Percentiles rank a stretch among this genome's conserved stretches.
phyloP scores from a whole-genome alignment of 192 early-diverging fungal genomes.

The Backusella liffmaniae region DNA sequence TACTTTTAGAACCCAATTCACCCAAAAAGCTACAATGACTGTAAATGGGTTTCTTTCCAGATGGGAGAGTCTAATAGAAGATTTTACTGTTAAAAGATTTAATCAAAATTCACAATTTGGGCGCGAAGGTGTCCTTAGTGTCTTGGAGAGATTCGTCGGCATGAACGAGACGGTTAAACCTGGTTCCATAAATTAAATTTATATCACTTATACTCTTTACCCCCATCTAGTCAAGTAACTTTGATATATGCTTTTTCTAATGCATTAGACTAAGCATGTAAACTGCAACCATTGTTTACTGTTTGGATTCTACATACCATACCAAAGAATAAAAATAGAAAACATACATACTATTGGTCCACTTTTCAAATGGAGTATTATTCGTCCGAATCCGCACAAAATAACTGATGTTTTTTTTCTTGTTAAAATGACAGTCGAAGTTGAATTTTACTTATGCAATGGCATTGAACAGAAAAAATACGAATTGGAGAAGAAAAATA shows the following conservation, averaged over 20 bases:
- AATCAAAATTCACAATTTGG: constrained; percentile 84
- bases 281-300: not conserved
- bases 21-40: constrained; percentile 78
- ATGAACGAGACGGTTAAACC: constrained; percentile 16
- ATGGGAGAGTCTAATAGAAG: constrained; percentile 72
- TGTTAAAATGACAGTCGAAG: not conserved
- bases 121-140: constrained; percentile 78
- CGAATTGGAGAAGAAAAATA: not conserved
- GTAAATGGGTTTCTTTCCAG: constrained; percentile 66
- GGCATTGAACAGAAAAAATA: not conserved
- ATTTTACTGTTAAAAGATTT: constrained; percentile 81
- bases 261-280: not conserved
- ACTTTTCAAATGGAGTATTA: not conserved
- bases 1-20: constrained; percentile 62
- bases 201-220: not conserved
- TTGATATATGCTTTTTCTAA: not conserved
- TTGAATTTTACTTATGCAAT: not conserved
- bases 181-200: not conserved
- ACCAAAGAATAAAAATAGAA: not conserved
- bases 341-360: not conserved
- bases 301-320: not conserved
- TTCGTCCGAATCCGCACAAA: not conserved
- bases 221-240: not conserved
- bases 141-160: constrained; percentile 61
- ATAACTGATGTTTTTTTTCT: not conserved